A percentile compares a stretch with the other conserved stretches of the same genome.
phyloP scores from a whole-genome alignment of 441 rosid species.

The Gossypium trilobum region DNA sequence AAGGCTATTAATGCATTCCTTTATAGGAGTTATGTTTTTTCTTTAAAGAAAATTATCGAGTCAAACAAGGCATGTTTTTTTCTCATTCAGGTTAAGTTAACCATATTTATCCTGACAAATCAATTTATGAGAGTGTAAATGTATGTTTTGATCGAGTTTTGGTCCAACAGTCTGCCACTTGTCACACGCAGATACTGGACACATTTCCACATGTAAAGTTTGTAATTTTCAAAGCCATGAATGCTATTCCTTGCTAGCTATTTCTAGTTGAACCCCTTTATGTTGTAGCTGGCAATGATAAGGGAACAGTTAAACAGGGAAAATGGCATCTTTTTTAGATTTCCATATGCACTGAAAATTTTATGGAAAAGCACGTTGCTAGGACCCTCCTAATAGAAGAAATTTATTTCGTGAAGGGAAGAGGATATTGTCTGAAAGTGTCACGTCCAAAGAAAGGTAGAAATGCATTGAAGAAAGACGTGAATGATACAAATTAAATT shows the following conservation, averaged over 20 bases:
- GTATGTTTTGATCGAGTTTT: neutral
- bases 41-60: too few relatives aligned
- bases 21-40: too few relatives aligned
- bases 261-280: neutral
- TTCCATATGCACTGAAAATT: neutral
- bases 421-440: constrained; percentile 24
- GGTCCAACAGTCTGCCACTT: too few relatives aligned
- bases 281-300: neutral
- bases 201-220: neutral
- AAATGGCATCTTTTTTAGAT: neutral
- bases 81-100: neutral
- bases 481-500: constrained; percentile 16
- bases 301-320: neutral
- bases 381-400: constrained; percentile 12
- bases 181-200: neutral
- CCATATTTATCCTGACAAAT: neutral
- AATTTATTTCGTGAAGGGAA: neutral
- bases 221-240: neutral
- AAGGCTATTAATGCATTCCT: too few relatives aligned
- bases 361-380: constrained; percentile 1
- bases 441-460: constrained; percentile 26
- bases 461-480: constrained; percentile 8
- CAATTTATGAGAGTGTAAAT: neutral
- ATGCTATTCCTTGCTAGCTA: neutral
- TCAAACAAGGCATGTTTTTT: too few relatives aligned